A percentile compares a stretch with the other conserved stretches of the same genome.
phyloP scores from a whole-genome alignment of 306 rosid species.

The Casuarina equisetifolia region DNA sequence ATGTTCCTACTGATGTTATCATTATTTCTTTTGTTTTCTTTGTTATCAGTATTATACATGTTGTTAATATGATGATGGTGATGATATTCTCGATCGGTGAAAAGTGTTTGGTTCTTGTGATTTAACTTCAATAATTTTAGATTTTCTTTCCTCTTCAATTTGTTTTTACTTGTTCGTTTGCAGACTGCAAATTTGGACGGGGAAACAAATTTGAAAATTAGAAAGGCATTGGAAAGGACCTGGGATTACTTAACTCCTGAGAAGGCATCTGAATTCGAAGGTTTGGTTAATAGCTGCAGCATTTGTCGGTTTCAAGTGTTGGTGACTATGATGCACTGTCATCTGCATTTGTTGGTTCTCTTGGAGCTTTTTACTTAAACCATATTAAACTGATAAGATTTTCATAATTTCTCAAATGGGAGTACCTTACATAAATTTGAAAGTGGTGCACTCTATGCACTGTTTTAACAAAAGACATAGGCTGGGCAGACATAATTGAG shows the following conservation, averaged over 20 bases:
- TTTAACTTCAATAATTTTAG: neutral
- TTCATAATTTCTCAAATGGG: neutral
- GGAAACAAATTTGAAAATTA: conserved; percentile 91
- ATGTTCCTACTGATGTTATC: neutral
- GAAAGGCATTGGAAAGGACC: conserved; percentile 85
- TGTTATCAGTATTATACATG: neutral
- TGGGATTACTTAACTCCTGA: conserved; percentile 88
- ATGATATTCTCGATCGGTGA: neutral
- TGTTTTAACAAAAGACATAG: neutral
- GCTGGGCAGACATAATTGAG: neutral
- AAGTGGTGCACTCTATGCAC: neutral
- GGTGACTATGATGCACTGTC: neutral
- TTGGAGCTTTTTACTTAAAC: neutral
- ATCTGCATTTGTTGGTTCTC: neutral
- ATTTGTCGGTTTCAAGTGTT: conserved; percentile 14
- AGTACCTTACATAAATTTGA: neutral
- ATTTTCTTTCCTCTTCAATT: neutral
- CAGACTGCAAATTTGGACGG: conserved; percentile 98
- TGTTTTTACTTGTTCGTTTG: conserved; percentile 21
- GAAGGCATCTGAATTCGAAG: conserved; percentile 85
- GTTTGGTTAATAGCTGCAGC: conserved; percentile 37
- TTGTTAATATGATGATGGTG: neutral
- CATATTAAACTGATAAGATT: neutral
- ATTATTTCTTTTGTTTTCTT: neutral
- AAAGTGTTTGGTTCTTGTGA: neutral